Evolutionary conservation across 495 filamentous ascomycete genomes (phyloP).

Genomic region (Aspergillus conjunctus): DNA sequence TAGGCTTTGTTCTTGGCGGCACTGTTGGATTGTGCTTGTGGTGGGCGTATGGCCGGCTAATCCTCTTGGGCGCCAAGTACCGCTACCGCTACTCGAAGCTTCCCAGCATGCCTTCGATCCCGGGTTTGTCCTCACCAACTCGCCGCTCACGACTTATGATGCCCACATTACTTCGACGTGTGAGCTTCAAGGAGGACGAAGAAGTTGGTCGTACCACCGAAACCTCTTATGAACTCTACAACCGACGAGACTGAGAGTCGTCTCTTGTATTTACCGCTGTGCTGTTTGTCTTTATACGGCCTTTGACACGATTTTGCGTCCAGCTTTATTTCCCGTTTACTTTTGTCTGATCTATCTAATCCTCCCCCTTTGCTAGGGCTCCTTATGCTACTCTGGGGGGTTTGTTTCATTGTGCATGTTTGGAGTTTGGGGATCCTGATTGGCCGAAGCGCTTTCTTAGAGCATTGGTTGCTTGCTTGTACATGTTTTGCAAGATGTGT

Average conservation of each 20-base stretch:
- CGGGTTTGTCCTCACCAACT: conserved; percentile 38
- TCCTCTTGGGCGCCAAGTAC: conserved; percentile 48
- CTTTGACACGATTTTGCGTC: conserved; percentile 26
- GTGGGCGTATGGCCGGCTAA: conserved; percentile 54
- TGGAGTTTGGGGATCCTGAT: conserved; percentile 29
- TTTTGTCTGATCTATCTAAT: conserved; percentile 12
- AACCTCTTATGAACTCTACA: conserved; percentile 47
- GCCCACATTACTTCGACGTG: conserved; percentile 44
- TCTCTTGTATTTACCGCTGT: conserved; percentile 26
- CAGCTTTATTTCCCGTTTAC: conserved; percentile 21
- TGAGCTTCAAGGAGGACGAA: conserved; percentile 52
- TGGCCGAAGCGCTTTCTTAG: conserved; percentile 25
- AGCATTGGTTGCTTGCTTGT: conserved; percentile 30
- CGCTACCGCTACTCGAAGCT: conserved; percentile 48
- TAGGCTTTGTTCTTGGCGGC: conserved; percentile 62
- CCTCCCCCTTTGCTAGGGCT: not conserved
- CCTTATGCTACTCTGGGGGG: conserved; percentile 5
- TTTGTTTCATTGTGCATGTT: conserved; percentile 28
- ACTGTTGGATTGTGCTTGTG: conserved; percentile 59
- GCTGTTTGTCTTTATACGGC: conserved; percentile 18
- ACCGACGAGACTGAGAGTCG: conserved; percentile 39
- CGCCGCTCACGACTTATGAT: conserved; percentile 39
- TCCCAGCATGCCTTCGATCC: conserved; percentile 31
- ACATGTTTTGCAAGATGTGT: conserved; percentile 30
- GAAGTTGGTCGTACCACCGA: conserved; percentile 39